Conservation (phyloP, 257 asterid genomes). For the Forsythia viridissima region DNA sequence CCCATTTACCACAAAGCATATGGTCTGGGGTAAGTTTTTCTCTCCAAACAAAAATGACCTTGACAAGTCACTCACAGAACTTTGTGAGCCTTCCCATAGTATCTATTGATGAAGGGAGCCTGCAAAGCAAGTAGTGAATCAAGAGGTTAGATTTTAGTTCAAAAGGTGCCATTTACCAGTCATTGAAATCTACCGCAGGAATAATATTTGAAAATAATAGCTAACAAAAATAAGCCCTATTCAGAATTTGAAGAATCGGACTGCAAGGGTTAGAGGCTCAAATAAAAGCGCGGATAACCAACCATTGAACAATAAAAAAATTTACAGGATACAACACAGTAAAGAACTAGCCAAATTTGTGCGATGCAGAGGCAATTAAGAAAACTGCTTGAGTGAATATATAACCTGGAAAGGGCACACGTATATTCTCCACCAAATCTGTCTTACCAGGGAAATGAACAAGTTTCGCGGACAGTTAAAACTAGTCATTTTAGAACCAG, state of each 20-base stretch:
- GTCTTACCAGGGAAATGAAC: background rate
- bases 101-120: slow-evolving; percentile 87
- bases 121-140: slow-evolving; percentile 32
- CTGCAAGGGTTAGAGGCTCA: background rate
- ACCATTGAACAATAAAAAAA: background rate
- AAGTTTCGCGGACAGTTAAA: background rate
- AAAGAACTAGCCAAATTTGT: background rate
- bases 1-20: background rate
- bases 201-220: background rate
- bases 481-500: background rate
- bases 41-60: background rate
- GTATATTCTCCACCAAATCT: background rate
- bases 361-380: background rate
- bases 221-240: background rate
- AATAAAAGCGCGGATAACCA: background rate
- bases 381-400: background rate
- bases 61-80: slow-evolving; percentile 21
- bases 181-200: background rate
- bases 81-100: slow-evolving; percentile 82
- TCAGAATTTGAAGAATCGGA: background rate
- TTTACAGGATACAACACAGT: background rate
- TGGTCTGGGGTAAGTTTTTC: background rate
- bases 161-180: background rate
- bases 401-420: background rate
- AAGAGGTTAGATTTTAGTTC: slow-evolving; percentile 14